Evolutionary conservation across 2,329 filamentous ascomycete species (phyloP).

Genomic region (Fusarium pseudonygamai): DNA sequence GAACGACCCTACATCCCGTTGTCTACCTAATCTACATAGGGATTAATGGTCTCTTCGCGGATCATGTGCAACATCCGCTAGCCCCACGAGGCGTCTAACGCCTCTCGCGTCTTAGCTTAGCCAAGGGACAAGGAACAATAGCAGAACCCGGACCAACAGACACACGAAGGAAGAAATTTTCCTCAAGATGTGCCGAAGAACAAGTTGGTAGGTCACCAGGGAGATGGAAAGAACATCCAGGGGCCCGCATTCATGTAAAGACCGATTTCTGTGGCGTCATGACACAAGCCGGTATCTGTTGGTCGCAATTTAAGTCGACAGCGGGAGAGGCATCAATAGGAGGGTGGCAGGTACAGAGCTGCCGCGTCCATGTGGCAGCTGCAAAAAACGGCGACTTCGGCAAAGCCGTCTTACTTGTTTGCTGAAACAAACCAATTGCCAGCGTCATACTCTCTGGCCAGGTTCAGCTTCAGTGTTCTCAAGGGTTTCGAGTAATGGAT

Average conservation of each 20-base stretch:
- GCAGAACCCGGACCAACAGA: conserved; percentile 34
- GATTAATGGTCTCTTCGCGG: conserved; percentile 40
- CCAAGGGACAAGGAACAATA: conserved; percentile 31
- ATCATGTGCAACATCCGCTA: conserved; percentile 47
- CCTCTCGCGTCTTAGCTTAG: conserved; percentile 38
- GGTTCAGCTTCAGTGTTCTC: neutral
- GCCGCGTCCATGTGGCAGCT: conserved; percentile 28
- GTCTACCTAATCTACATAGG: conserved; percentile 39
- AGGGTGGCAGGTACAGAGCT: conserved; percentile 14
- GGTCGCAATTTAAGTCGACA: conserved; percentile 14
- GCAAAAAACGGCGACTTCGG: conserved; percentile 12
- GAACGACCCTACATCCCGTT: conserved; percentile 31
- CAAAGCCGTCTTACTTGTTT: conserved; percentile 4
- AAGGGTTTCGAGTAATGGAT: neutral
- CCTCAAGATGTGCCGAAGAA: conserved; percentile 32
- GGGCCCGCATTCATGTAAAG: conserved; percentile 8
- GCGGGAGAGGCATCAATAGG: conserved; percentile 14
- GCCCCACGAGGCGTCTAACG: conserved; percentile 46
- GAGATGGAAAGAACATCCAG: conserved; percentile 10
- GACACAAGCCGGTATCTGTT: conserved; percentile 32
- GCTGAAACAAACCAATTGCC: conserved; percentile 1
- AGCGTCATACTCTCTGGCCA: neutral
- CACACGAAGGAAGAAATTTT: conserved; percentile 24
- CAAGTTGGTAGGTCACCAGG: conserved; percentile 24
- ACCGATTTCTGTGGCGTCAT: conserved; percentile 32